Base-by-base conservation (phyloP, 345 rosid genomes). In the Bruguiera sexangula region DNA sequence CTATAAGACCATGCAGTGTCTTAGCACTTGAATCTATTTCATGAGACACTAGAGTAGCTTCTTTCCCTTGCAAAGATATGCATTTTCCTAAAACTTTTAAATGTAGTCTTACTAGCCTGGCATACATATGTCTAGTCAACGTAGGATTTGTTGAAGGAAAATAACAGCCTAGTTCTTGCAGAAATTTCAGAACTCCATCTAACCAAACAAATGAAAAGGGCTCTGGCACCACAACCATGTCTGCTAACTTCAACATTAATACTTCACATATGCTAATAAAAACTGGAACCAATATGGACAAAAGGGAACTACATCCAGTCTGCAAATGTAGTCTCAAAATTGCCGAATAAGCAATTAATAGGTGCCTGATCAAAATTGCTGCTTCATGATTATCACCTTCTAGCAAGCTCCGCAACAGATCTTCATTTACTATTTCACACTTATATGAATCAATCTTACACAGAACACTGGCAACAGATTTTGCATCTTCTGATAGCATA, bases 61-160 rank as follows among this genome's bases (percentile, higher is more conserved):
- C 73, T 75, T 90, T 95, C 64, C 96, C 97, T 77, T 85, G 98
- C 65, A 92, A 78, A 46, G 86, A 81, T 76, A 87, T 86, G 87
- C 92, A 95, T 83, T 87, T 92, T 59, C 96, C 98, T 69, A 87
- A 76, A 27, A 86, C 94, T 80, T 77, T 84, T 70, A 90, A 74
- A 76, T 87, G 96, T 69, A 87, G 84, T 73, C 79, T 86, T 71
- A 95, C 76, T 72, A 92, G 76, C 77, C 81, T 83, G 62, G 86
- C 68, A 79, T 87, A 86, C 57, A 70, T 26, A 74, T 79, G 77
- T 75, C 71, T 69, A 59, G 85, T 76, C 65, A 70, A 67, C 20
- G 72, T 50, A 56, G 86, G 86, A 76, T 84, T 74, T n/a, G 76
- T 76, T 32, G 61, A 68, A 59, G 85, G 83, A 66, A 92, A 79